phyloP scores from a whole-genome alignment of 2,329 filamentous ascomycete species.

The Trichoderma oligosporum region DNA sequence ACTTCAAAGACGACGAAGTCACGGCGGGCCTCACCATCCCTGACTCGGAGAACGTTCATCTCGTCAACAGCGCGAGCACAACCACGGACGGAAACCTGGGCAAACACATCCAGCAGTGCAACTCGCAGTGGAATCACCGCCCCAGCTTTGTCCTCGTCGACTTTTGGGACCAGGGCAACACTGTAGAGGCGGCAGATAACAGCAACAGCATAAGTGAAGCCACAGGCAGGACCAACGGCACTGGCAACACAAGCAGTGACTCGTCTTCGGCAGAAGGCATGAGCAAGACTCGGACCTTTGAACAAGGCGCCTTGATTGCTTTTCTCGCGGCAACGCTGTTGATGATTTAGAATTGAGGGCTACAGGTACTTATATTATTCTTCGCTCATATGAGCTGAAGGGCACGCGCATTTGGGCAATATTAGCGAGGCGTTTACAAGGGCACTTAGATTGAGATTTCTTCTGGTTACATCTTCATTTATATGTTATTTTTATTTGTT shows the following conservation, averaged over 20 bases:
- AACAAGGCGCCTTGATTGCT: conserved; percentile 40
- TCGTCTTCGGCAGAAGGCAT: conserved; percentile 11
- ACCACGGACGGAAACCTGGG: conserved; percentile 51
- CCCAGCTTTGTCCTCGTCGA: conserved; percentile 77
- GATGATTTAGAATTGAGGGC: too few relatives aligned
- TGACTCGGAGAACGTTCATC: conserved; percentile 55
- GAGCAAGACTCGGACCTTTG: conserved; percentile 24
- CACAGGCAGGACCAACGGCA: conserved; percentile 33
- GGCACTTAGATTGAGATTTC: conserved; percentile 4
- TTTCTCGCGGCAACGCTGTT: conserved; percentile 43
- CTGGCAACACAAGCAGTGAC: conserved; percentile 14
- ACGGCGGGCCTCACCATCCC: conserved; percentile 57
- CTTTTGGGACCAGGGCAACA: conserved; percentile 70
- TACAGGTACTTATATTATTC: background rate
- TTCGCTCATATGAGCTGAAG: background rate
- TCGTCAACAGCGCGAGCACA: conserved; percentile 62
- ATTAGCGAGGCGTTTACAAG: conserved; percentile 16
- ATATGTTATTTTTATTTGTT: background rate
- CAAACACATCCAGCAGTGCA: conserved; percentile 51
- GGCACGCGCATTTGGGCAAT: conserved; percentile 7
- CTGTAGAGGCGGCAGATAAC: conserved; percentile 64
- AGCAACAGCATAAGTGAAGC: conserved; percentile 55
- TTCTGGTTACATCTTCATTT: too few relatives aligned
- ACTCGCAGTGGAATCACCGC: conserved; percentile 53
- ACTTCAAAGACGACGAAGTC: conserved; percentile 65